A percentile compares a stretch with the other conserved stretches of the same genome.
These are phyloP conservation scores for Rhexocercosporidium sp. DNA, from an alignment of 2,329 filamentous ascomycete genomes.

Conservation along the genomic window DNA sequence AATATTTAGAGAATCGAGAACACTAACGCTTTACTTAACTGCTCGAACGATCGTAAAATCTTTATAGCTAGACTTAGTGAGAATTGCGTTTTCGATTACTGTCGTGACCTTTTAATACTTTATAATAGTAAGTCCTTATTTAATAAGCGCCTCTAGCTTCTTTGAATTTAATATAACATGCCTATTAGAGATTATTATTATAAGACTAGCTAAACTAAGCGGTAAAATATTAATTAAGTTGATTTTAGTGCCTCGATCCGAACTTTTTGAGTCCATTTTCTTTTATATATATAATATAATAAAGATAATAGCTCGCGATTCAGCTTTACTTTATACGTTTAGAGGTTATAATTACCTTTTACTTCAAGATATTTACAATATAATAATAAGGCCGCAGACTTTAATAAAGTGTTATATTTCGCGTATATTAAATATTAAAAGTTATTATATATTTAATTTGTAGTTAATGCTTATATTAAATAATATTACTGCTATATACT, in stretches of 20 bases:
- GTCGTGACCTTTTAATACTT: not conserved
- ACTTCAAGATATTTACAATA: not conserved
- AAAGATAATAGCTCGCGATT: not conserved
- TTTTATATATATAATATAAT: not conserved
- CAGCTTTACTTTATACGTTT: too few species aligned
- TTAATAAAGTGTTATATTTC: not conserved
- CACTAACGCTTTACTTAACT: not conserved
- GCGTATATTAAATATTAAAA: not conserved
- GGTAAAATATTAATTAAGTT: not conserved
- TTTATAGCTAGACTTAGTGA: not conserved
- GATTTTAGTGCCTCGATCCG: not conserved
- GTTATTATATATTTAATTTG: not conserved
- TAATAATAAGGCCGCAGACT: not conserved
- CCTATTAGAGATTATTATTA: not conserved
- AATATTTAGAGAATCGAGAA: not conserved
- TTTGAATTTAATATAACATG: not conserved
- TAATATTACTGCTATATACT: not conserved
- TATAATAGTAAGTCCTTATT: not conserved
- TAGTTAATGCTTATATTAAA: not conserved
- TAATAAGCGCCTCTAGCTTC: not conserved
- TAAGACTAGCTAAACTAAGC: not conserved
- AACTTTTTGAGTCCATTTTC: not conserved
- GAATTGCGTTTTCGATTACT: not conserved
- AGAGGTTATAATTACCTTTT: conserved; percentile 1
- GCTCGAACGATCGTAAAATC: not conserved